Evolutionary conservation across 2,329 filamentous ascomycete species (phyloP).

Genomic region (Penicillium digitatum): DNA sequence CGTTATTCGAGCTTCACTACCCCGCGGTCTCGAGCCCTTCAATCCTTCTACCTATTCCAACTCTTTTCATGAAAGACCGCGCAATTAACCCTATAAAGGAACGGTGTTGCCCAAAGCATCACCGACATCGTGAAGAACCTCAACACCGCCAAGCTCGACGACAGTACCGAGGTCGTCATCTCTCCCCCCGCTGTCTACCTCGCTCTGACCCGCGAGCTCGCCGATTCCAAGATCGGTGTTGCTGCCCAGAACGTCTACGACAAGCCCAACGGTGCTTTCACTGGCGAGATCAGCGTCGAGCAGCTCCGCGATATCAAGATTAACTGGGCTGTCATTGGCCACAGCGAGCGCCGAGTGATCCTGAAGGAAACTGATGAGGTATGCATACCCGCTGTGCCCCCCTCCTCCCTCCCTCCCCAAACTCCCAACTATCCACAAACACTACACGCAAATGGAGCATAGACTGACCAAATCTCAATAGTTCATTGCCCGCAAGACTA

Average conservation of each 20-base stretch:
- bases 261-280: slow-evolving; percentile 95
- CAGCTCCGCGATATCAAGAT: slow-evolving; percentile 88
- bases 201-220: slow-evolving; percentile 73
- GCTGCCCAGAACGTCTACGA: slow-evolving; percentile 96
- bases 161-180: slow-evolving; percentile 78
- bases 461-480: slow-evolving; percentile 19
- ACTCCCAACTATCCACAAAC: not conserved
- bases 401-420: no score
- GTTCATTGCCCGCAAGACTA: slow-evolving; percentile 89
- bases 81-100: slow-evolving; percentile 56
- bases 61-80: slow-evolving; percentile 2
- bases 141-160: slow-evolving; percentile 70
- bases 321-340: slow-evolving; percentile 86
- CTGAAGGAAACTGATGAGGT: slow-evolving; percentile 76
- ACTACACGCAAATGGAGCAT: not conserved
- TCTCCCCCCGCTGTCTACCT: slow-evolving; percentile 90
- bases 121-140: slow-evolving; percentile 85
- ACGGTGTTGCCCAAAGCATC: slow-evolving; percentile 85
- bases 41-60: slow-evolving; percentile 16
- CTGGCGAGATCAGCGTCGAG: slow-evolving; percentile 87
- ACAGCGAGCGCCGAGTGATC: slow-evolving; percentile 91
- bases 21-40: slow-evolving; percentile 27
- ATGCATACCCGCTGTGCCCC: slow-evolving; percentile 19
- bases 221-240: slow-evolving; percentile 73
- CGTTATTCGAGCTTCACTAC: slow-evolving; percentile 33